Evolutionary conservation across 2,329 filamentous ascomycete species (phyloP).

Genomic region (Fusarium brevicatenulatum): DNA sequence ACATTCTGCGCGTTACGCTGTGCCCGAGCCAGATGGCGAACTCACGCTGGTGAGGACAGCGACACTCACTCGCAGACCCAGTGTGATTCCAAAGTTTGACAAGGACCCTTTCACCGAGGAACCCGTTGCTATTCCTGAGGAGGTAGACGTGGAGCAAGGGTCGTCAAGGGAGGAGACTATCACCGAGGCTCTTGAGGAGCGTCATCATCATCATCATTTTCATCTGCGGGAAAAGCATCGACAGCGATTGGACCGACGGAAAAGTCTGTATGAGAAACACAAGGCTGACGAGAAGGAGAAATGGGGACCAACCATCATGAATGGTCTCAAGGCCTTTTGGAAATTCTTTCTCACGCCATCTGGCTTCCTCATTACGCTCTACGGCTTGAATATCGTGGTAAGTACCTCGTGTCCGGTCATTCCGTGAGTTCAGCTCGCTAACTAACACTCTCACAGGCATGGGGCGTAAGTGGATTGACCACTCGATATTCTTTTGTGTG

Average conservation of each 20-base stretch:
- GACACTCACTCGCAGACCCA: background rate
- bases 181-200: background rate
- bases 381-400: background rate
- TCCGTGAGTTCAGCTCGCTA: background rate
- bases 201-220: background rate
- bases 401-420: background rate
- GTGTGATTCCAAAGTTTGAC: background rate
- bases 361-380: background rate
- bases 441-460: background rate
- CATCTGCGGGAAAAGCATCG: background rate
- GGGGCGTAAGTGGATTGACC: background rate
- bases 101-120: background rate
- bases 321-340: background rate
- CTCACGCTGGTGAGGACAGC: background rate
- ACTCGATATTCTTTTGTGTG: background rate
- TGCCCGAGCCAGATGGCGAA: background rate
- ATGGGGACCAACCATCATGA: background rate
- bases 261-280: constrained; percentile 1
- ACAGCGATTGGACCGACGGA: background rate
- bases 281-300: constrained; percentile 1
- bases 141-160: background rate
- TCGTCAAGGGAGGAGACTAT: background rate
- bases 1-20: background rate
- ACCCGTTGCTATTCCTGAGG: background rate
- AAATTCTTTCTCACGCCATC: constrained; percentile 54